Percentiles rank a stretch among this genome's conserved stretches.
phyloP scores from a whole-genome alignment of 306 rosid species.

The Acmispon strigosus region DNA sequence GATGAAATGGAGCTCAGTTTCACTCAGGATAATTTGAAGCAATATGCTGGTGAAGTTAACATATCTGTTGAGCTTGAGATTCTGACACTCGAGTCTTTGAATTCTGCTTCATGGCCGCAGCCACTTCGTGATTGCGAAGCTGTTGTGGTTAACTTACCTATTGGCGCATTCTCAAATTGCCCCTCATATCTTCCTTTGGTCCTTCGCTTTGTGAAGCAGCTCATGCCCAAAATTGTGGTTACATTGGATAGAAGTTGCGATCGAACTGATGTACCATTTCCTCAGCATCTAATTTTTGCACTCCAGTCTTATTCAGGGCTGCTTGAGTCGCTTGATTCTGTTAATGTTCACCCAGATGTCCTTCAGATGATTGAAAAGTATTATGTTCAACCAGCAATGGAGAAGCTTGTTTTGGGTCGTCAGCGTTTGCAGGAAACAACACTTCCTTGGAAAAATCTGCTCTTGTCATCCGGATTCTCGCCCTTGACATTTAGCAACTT shows the following conservation, averaged over 20 bases:
- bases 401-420: constrained; percentile 51
- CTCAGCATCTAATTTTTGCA: constrained; percentile 45
- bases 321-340: constrained; percentile 80
- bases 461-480: constrained; percentile 54
- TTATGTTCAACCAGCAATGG: constrained; percentile 70
- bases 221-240: constrained; percentile 66
- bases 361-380: constrained; percentile 69
- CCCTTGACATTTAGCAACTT: constrained; percentile 70
- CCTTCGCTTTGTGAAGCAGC: constrained; percentile 69
- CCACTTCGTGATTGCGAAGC: constrained; percentile 56
- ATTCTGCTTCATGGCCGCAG: constrained; percentile 59
- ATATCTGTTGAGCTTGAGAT: constrained; percentile 65
- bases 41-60: constrained; percentile 64
- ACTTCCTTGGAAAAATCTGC: constrained; percentile 50
- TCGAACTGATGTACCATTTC: constrained; percentile 53
- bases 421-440: constrained; percentile 33
- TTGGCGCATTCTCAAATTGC: constrained; percentile 38
- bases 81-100: constrained; percentile 48
- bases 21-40: constrained; percentile 64
- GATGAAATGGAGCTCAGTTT: constrained; percentile 72
- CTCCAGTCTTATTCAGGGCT: constrained; percentile 47
- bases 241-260: constrained; percentile 64
- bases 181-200: constrained; percentile 45
- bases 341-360: constrained; percentile 49
- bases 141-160: constrained; percentile 66